phyloP scores from a whole-genome alignment of 2,329 filamentous ascomycete species.

The Periconia sp. region DNA sequence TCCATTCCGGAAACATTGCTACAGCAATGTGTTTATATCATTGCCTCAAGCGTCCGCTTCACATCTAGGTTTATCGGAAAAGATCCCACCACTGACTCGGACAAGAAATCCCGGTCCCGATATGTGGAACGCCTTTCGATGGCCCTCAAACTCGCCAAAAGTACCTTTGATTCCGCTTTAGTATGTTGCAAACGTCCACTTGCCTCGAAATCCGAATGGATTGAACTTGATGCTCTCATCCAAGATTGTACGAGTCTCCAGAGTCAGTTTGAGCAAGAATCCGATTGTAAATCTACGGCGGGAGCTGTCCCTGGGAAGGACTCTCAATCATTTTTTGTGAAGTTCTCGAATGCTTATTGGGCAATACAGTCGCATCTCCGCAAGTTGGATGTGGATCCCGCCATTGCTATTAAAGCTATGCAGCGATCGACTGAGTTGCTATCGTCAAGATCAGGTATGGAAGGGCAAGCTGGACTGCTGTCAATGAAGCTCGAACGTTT shows the following conservation, averaged over 20 bases:
- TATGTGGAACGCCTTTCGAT: constrained; percentile 30
- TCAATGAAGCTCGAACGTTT: constrained; percentile 70
- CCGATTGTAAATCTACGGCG: constrained; percentile 7
- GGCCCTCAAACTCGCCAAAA: constrained; percentile 36
- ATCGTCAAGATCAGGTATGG: constrained; percentile 58
- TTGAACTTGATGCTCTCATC: constrained; percentile 36
- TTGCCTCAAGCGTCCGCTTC: constrained; percentile 40
- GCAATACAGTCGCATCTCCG: constrained; percentile 61
- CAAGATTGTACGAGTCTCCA: constrained; percentile 40
- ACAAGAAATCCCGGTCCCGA: constrained; percentile 21
- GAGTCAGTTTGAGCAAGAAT: constrained; percentile 28
- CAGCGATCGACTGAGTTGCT: constrained; percentile 69
- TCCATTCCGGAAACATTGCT: constrained; percentile 10
- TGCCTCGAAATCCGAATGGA: constrained; percentile 31
- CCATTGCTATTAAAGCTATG: constrained; percentile 61
- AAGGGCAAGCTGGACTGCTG: constrained; percentile 66
- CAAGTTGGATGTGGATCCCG: constrained; percentile 54
- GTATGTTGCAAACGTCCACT: constrained; percentile 38
- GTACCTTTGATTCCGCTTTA: constrained; percentile 43
- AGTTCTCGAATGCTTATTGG: constrained; percentile 75
- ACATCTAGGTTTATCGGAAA: constrained; percentile 38
- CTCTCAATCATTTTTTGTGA: constrained; percentile 55
- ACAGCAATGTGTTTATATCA: constrained; percentile 24
- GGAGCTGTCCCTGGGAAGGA: constrained; percentile 6
- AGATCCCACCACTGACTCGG: constrained; percentile 18